Evolutionary conservation across 306 rosid genomes (phyloP), one percentile per base, ranked within the genome.

Genomic region (Trichosanthes truncata): DNA sequence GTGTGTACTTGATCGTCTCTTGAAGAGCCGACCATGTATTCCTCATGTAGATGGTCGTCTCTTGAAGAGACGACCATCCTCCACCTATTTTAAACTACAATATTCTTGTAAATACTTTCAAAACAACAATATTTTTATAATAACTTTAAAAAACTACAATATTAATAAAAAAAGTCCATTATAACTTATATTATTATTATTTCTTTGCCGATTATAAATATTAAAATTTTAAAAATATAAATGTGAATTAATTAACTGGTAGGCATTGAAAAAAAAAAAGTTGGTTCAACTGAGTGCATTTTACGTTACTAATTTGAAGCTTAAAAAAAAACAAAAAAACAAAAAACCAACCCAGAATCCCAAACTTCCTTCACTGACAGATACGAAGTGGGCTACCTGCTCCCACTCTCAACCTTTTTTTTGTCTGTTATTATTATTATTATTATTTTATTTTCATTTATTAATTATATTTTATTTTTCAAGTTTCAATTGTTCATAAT

Each of bases 361-460:
- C 55, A 69, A 69, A 69, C 76, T 43, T 40, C 36, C 7, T 69
- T 12, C 35, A 43, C 35, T 21, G 76, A 69, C 76, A 69, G 76
- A 69, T 43, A 21, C 36, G 55, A 36, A 69, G 76, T 69, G 35
- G 76, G 76, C 35, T 21, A 69, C 53, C 76, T 69, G 76, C 76
- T 66, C 55, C 76, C 55, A 69, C 76, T 41, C 76, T 41, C 76
- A 1, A 21, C 7, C 55, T n/a, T 23, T 43, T 21, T 11, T 21
- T 4, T 43, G 13, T 2, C 2, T 69, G 4, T 69, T 10, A 0
- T 11, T 25, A 2, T 12, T 69, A 3, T n/a, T 9, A 9, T 69
- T 26, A 12, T 17, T 33, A 3, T 18, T 18, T 36, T 0, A 7
- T 17, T 66, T 66, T 6, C 8, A 18, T 62, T 33, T 3, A 63